Conservation (phyloP, 2,329 filamentous ascomycete species). For the Trichoderma arundinaceum region DNA sequence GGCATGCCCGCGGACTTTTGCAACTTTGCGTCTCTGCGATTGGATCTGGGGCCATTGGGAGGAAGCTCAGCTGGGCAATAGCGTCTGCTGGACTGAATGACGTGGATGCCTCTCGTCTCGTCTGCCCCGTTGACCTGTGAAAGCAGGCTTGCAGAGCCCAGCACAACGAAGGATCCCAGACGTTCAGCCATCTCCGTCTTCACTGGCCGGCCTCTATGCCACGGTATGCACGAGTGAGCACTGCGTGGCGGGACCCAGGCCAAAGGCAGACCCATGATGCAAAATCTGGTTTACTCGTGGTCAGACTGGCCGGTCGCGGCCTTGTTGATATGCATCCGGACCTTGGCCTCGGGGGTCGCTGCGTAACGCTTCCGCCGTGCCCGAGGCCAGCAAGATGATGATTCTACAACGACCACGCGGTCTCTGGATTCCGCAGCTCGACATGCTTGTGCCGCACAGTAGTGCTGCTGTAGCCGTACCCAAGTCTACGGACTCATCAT, state of each 20-base stretch:
- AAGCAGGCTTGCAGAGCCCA: too few species aligned
- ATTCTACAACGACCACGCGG: too few species aligned
- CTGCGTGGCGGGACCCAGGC: constrained; percentile 21
- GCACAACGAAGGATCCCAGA: too few species aligned
- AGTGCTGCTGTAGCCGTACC: neutral
- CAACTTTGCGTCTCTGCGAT: constrained; percentile 6
- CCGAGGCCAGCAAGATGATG: neutral
- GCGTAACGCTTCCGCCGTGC: neutral
- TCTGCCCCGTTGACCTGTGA: neutral
- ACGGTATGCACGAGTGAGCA: constrained; percentile 19
- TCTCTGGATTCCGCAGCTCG: too few species aligned
- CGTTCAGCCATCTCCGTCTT: too few species aligned
- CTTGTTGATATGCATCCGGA: constrained; percentile 29
- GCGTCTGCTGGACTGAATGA: constrained; percentile 1
- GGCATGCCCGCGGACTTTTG: constrained; percentile 8
- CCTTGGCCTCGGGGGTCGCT: neutral
- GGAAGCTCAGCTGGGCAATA: neutral
- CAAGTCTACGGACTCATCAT: constrained; percentile 9
- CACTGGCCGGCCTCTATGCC: neutral
- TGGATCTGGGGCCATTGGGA: neutral
- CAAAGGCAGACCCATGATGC: neutral
- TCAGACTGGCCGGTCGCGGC: constrained; percentile 29
- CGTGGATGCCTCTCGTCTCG: constrained; percentile 5
- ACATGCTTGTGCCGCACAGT: too few species aligned
- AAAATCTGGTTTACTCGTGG: neutral